A percentile compares a stretch with the other conserved stretches of the same genome.
phyloP scores from a whole-genome alignment of 2,329 filamentous ascomycete species.

The Botrytis byssoidea region DNA sequence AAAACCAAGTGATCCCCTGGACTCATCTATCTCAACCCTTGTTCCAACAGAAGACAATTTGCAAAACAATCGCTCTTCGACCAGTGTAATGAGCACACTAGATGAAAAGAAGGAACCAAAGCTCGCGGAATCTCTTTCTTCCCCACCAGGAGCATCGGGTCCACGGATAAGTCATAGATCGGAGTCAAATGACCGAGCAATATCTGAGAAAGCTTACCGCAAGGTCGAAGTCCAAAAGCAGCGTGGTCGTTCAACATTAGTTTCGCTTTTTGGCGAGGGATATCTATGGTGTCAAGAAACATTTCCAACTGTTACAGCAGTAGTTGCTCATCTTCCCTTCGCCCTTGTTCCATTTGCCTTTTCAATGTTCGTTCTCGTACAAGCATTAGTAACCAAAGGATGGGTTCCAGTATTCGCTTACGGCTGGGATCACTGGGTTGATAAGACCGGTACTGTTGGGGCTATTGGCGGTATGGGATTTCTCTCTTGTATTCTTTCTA shows the following conservation, averaged over 20 bases:
- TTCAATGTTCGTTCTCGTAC: constrained; percentile 72
- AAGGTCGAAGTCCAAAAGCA: constrained; percentile 10
- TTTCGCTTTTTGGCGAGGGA: constrained; percentile 47
- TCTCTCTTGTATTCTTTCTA: constrained; percentile 67
- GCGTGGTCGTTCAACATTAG: constrained; percentile 47
- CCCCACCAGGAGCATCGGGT: not conserved
- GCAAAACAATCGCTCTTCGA: constrained; percentile 22
- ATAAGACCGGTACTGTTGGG: constrained; percentile 66
- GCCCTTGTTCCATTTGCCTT: constrained; percentile 70
- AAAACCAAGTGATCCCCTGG: not conserved
- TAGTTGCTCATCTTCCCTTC: constrained; percentile 64
- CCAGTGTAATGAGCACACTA: constrained; percentile 21
- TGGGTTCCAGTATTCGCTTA: constrained; percentile 73
- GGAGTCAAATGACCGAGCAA: constrained; percentile 20
- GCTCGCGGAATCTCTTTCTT: constrained; percentile 4
- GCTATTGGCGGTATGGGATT: constrained; percentile 72
- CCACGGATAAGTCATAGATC: not conserved
- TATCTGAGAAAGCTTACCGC: constrained; percentile 20
- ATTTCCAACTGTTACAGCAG: constrained; percentile 66
- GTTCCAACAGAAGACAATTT: constrained; percentile 15
- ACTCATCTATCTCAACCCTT: not conserved
- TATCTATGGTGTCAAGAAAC: constrained; percentile 66
- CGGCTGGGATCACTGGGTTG: constrained; percentile 72
- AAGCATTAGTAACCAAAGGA: constrained; percentile 69
- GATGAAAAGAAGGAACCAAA: constrained; percentile 26